Evolutionary conservation across 1,284 basidiomycete species (phyloP), one percentile per base, ranked within the genome.

Genomic region (Boletus sp.): DNA sequence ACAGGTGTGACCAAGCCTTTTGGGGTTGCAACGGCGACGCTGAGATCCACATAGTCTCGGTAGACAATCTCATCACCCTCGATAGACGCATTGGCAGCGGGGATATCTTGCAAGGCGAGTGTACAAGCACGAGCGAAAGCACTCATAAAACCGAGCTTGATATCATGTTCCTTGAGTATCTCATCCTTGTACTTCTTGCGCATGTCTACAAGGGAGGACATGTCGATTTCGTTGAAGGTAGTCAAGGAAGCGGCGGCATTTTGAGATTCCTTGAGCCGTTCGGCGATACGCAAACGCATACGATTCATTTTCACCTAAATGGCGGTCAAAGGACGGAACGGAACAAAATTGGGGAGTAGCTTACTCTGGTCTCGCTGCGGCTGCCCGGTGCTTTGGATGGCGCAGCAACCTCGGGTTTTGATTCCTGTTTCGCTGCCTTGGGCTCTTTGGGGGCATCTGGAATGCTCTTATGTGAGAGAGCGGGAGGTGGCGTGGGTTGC

Each of bases 151-250:
- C 96, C 95, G 56, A 99, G 82, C 74, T 99, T 99, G 70, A 98
- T 86, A 41, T 93, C 94, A 60, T 94, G 88, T 66, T 88, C 82
- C 73, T 99, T 97, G 48, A 94, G 76, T 42, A 98, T 76, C 48
- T 82, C 77, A 58, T 98, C 94, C 80, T 99, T 99, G 84, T 95
- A 95, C 65, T 89, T 85, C 66, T 87, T 84, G 61, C 96, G 88
- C 84, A 99, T 87, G 45, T 89, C 87, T 77, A 98, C 91, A 54
- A 98, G 73, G 39, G 87, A 86, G 38, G 91, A 94, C 95, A 99
- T 99, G 76, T 99, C 95, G 66, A 99, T 93, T 74, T 99, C 95
- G 75, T 99, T 98, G 81, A 99, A 99, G 37, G 95, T 99, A 44
- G 96, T 99, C 56, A 99, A 73, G 50, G 93, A 94, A 39, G 95